Evolutionary conservation across 1,284 basidiomycete species (phyloP).

Genomic region (Leccinum fuscescens): DNA sequence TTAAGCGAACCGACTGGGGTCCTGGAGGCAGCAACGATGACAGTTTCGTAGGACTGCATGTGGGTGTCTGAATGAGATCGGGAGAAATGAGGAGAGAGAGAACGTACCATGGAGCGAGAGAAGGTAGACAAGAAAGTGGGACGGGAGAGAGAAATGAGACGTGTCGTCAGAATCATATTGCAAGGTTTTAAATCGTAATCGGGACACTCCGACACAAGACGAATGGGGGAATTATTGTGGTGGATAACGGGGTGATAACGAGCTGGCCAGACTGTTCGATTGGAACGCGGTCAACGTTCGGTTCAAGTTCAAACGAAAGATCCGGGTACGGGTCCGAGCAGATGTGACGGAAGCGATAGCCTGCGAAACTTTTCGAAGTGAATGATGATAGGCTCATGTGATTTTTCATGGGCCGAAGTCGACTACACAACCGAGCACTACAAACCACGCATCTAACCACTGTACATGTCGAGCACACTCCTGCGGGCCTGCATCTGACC

Average conservation of each 20-base stretch:
- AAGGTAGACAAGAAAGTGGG: slow-evolving; percentile 37
- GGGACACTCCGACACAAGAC: slow-evolving; percentile 24
- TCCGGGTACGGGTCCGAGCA: slow-evolving; percentile 11
- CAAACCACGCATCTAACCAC: slow-evolving; percentile 74
- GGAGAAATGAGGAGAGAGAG: background rate
- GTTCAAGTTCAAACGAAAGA: slow-evolving; percentile 5
- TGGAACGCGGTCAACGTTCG: slow-evolving; percentile 8
- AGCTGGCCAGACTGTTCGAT: background rate
- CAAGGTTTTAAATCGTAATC: slow-evolving; percentile 22
- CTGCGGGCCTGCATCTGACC: slow-evolving; percentile 22
- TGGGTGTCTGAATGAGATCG: slow-evolving; percentile 3
- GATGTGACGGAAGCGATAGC: slow-evolving; percentile 6
- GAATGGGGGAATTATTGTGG: slow-evolving; percentile 5
- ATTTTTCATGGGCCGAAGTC: slow-evolving; percentile 38
- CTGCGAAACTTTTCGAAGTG: background rate
- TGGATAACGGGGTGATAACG: background rate
- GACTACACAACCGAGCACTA: slow-evolving; percentile 64
- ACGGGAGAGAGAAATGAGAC: slow-evolving; percentile 33
- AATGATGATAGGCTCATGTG: background rate
- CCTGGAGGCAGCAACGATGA: slow-evolving; percentile 92
- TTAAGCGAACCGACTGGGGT: slow-evolving; percentile 95
- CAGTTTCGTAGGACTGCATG: slow-evolving; percentile 67
- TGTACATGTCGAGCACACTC: slow-evolving; percentile 35
- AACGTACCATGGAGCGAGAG: slow-evolving; percentile 46
- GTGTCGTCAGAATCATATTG: slow-evolving; percentile 37